Base-by-base conservation (phyloP, 768 basidiomycete species). In the Lentinula edodes region DNA sequence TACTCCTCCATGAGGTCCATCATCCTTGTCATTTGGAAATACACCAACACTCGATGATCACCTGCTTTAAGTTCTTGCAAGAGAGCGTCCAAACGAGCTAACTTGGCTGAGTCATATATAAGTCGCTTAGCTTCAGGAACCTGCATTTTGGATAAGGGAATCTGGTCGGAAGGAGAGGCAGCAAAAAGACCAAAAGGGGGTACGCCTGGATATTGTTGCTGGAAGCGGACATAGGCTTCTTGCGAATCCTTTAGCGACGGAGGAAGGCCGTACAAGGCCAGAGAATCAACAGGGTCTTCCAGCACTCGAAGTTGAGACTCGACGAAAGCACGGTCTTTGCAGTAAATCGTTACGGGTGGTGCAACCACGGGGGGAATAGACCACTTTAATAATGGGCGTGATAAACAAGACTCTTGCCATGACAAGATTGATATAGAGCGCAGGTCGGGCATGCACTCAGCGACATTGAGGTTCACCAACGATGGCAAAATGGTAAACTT, bases 11-110 rank as follows among this genome's bases (percentile, higher is more conserved):
- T 95, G 54, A 98, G 79, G 72, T 98, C 95, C 89, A 99, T 97
- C 97, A 98, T 99, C 62, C 90, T 86, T 12, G 96, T 98, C 97
- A 99, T 99, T 74, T 99, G 97, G 87, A 98, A 98, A 76, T 98
- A 99, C 18, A 99, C 82, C 67, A 99, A 75, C 13, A 96, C 93
- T 51, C 95, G 88, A 74, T 99, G 97, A 63, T 95, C 95, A 1
- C 88, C 90, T 39, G 86, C 81, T 75, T 97, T 98, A 61, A 99
- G 86, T 68, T 96, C 92, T 63, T 92, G 90, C 7, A 99, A 79
- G n/a, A 99, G 77, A 20, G 80, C 69, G 72, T 99, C 97, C 52
- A 99, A 81, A 34, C 91, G 84, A 42, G 94, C 93, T 38, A 99
- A 86, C 74, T 99, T 99, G 41, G 91, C 96, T 32, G 96, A 98